phyloP scores from a whole-genome alignment of 2,329 filamentous ascomycete species.

The Fonsecaea multimorphosa region DNA sequence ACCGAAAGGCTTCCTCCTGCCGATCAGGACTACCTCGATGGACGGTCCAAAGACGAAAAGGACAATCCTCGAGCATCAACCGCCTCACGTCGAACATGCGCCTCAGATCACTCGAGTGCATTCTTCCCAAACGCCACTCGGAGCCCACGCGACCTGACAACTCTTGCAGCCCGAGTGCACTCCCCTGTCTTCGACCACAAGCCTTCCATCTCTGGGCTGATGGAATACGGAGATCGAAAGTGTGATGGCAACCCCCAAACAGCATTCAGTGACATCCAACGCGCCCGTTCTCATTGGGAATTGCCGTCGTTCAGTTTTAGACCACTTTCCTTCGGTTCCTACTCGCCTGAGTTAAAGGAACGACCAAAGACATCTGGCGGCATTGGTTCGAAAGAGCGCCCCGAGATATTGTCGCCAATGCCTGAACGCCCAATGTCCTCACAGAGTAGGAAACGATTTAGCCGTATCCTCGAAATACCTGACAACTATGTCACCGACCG shows the following conservation, averaged over 20 bases:
- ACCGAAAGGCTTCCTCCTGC: constrained; percentile 1
- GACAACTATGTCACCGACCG: constrained; percentile 24
- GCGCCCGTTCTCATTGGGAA: constrained; percentile 26
- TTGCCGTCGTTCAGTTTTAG: constrained; percentile 35
- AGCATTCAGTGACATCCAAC: constrained; percentile 5
- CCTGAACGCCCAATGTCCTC: constrained; percentile 43
- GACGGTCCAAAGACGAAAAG: constrained; percentile 20
- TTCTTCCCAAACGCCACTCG: constrained; percentile 38
- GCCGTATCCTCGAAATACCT: constrained; percentile 43
- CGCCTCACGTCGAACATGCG: constrained; percentile 31
- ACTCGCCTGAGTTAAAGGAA: constrained; percentile 15
- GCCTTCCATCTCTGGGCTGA: constrained; percentile 24
- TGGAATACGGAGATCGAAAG: constrained; percentile 21
- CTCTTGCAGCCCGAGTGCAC: constrained; percentile 39
- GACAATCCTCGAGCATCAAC: constrained; percentile 29
- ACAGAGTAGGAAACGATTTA: constrained; percentile 42
- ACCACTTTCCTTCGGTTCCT: constrained; percentile 33
- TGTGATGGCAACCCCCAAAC: background rate
- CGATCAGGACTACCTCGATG: constrained; percentile 7
- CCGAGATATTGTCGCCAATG: constrained; percentile 42
- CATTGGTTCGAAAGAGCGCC: constrained; percentile 24
- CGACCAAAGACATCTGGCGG: constrained; percentile 38
- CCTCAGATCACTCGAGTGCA: constrained; percentile 31
- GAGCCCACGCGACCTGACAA: constrained; percentile 38
- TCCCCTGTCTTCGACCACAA: constrained; percentile 32